Evolutionary conservation across 1,284 basidiomycete species (phyloP).

Genomic region (Leccinum pseudoinsigne): DNA sequence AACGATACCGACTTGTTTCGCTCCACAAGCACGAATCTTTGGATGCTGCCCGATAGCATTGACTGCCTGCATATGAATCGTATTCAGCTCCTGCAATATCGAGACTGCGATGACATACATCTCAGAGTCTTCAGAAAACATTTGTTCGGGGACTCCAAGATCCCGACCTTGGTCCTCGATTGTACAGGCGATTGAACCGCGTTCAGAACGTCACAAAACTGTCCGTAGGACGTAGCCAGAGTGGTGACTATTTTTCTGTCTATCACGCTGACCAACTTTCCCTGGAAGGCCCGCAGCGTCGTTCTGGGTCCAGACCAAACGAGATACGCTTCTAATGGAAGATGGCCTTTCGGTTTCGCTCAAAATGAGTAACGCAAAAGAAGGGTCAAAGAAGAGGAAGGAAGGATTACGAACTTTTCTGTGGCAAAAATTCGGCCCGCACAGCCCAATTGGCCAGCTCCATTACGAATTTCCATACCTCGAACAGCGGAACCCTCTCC

Average conservation of each 20-base stretch:
- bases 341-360: background rate
- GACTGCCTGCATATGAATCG: constrained; percentile 10
- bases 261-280: background rate
- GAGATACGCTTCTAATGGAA: background rate
- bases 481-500: constrained; percentile 4
- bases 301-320: background rate
- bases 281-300: background rate
- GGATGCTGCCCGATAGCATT: background rate
- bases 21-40: constrained; percentile 23
- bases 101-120: background rate
- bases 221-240: background rate
- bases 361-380: background rate
- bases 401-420: background rate
- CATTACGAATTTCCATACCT: constrained; percentile 9
- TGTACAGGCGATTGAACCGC: background rate
- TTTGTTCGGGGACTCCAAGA: background rate
- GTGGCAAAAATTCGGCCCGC: background rate
- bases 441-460: background rate
- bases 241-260: background rate
- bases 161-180: background rate
- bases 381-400: background rate
- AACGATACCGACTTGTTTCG: background rate
- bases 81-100: background rate
- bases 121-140: background rate
- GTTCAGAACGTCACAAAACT: background rate